Percentiles rank a stretch among this genome's conserved stretches.
phyloP scores from a whole-genome alignment of 2,329 filamentous ascomycete species.

The Aspergillus brasiliensis region DNA sequence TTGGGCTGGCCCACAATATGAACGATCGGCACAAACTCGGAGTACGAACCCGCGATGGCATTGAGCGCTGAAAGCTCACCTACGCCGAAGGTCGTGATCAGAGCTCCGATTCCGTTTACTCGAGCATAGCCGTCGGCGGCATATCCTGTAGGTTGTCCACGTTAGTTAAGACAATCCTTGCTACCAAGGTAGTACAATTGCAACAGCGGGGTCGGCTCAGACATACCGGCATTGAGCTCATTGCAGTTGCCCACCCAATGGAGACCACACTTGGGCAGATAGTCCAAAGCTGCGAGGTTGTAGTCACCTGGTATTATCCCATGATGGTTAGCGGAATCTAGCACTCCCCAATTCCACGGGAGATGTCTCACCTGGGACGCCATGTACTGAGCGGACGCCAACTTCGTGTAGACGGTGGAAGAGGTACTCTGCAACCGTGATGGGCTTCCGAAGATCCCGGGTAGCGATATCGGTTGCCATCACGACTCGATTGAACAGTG shows the following conservation, averaged over 20 bases:
- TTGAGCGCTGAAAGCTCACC: conserved; percentile 70
- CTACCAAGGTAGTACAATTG: background rate
- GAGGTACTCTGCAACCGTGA: conserved; percentile 53
- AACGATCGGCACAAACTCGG: conserved; percentile 70
- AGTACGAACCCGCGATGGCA: conserved; percentile 72
- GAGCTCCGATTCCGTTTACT: conserved; percentile 68
- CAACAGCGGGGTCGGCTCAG: background rate
- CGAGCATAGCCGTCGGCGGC: conserved; percentile 80
- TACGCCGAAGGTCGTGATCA: conserved; percentile 76
- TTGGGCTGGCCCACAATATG: conserved; percentile 61
- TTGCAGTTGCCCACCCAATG: conserved; percentile 65
- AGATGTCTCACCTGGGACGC: conserved; percentile 54
- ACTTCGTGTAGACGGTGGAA: conserved; percentile 53
- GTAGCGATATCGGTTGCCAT: conserved; percentile 47
- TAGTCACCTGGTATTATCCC: conserved; percentile 57
- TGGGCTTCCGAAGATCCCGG: conserved; percentile 46
- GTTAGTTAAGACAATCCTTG: background rate
- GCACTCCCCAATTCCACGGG: background rate
- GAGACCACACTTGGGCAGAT: conserved; percentile 56
- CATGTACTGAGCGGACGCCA: conserved; percentile 53
- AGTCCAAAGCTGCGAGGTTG: conserved; percentile 65
- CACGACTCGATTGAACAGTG: conserved; percentile 15
- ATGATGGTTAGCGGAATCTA: background rate
- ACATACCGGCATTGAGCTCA: conserved; percentile 60
- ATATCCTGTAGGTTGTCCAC: conserved; percentile 54